These are phyloP conservation scores for Claviceps paspali DNA, from an alignment of 2,329 filamentous ascomycete genomes.

Conservation along the genomic window DNA sequence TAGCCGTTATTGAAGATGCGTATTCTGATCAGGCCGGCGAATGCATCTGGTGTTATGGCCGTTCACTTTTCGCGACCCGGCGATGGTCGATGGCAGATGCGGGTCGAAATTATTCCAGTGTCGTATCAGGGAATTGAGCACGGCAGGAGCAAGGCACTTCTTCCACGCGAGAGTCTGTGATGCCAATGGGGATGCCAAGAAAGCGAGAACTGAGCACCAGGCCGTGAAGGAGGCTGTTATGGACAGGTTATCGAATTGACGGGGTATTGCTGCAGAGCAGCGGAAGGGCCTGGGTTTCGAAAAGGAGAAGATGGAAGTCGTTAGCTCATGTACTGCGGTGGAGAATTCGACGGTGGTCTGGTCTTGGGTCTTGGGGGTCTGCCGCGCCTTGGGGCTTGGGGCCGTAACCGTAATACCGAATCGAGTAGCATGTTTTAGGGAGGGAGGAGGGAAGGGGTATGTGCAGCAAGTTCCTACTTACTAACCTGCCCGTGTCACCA, in stretches of 20 bases:
- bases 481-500: too few species aligned
- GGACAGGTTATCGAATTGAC: too few species aligned
- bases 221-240: not conserved
- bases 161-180: not conserved
- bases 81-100: slow-evolving; percentile 1
- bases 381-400: too few species aligned
- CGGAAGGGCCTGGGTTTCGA: slow-evolving; percentile 1
- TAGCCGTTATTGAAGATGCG: not conserved
- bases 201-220: not conserved
- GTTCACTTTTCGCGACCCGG: too few species aligned
- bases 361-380: not conserved
- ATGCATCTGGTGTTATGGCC: too few species aligned
- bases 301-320: slow-evolving; percentile 3
- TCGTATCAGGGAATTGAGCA: not conserved
- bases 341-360: too few species aligned
- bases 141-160: not conserved
- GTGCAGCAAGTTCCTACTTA: too few species aligned
- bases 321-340: not conserved
- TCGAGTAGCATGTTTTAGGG: too few species aligned
- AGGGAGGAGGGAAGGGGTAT: too few species aligned
- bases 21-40: not conserved
- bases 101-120: not conserved
- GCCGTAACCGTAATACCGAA: too few species aligned
- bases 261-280: not conserved
- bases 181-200: not conserved